phyloP scores from a whole-genome alignment of 2,329 filamentous ascomycete species.

The Fusarium xylarioides region DNA sequence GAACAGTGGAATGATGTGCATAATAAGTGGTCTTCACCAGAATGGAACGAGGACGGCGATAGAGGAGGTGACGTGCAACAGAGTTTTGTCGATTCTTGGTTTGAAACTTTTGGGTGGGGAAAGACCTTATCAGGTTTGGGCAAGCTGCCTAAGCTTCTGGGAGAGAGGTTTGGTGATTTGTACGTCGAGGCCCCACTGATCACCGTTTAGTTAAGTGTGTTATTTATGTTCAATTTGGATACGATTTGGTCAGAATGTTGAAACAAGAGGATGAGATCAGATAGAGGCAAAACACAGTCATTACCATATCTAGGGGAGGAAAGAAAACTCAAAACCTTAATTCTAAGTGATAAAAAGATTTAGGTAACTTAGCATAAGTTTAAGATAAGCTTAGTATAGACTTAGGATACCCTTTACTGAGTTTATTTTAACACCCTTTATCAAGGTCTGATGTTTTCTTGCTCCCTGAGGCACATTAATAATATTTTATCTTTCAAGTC shows the following conservation, averaged over 20 bases:
- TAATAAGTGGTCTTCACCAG: not conserved
- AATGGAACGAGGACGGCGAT: not conserved
- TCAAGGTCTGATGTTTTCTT: no score
- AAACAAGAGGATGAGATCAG: not conserved
- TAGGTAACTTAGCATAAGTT: no score
- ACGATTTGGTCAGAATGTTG: not conserved
- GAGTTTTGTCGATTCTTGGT: not conserved
- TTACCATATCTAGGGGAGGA: not conserved
- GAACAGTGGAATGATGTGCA: not conserved
- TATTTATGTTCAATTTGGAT: accelerated
- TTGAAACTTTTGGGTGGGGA: not conserved
- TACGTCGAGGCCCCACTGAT: not conserved
- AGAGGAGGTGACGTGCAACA: not conserved
- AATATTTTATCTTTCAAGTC: not conserved
- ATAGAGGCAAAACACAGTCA: not conserved
- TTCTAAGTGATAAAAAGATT: no score
- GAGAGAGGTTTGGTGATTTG: not conserved
- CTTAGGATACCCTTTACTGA: no score
- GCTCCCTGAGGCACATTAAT: no score
- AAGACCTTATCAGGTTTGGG: not conserved
- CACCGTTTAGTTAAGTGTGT: accelerated
- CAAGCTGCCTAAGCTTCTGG: not conserved
- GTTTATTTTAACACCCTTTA: no score
- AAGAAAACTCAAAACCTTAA: no score
- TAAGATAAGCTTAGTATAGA: no score